phyloP scores from a whole-genome alignment of 2,329 filamentous ascomycete genomes.

The Diaporthe vexans region DNA sequence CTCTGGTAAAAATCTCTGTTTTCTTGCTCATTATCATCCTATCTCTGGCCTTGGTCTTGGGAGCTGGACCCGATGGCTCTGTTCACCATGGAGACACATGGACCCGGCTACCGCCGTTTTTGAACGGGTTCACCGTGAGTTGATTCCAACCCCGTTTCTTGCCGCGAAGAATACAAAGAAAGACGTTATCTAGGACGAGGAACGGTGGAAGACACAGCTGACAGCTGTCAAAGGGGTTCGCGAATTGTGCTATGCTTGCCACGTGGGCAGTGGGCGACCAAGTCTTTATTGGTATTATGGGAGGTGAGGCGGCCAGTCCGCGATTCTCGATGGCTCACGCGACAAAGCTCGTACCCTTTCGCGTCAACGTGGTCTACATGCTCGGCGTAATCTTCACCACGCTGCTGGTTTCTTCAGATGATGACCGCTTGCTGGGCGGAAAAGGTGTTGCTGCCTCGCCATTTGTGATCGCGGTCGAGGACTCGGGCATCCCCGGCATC shows the following conservation, averaged over 20 bases:
- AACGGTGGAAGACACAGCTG: too few relatives aligned
- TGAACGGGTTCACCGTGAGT: not conserved
- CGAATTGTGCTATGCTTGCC: not conserved
- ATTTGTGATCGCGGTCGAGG: not conserved
- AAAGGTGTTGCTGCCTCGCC: not conserved
- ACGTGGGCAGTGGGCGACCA: not conserved
- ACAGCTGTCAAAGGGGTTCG: not conserved
- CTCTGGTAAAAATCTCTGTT: not conserved
- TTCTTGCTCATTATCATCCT: not conserved
- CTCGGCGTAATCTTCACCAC: not conserved
- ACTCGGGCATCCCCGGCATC: not conserved
- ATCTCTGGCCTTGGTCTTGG: not conserved
- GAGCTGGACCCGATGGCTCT: not conserved
- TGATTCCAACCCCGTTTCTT: too few relatives aligned
- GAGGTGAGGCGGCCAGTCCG: not conserved
- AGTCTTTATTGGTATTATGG: not conserved
- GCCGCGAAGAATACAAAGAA: too few relatives aligned
- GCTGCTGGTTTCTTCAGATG: not conserved
- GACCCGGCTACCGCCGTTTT: not conserved
- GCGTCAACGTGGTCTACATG: not conserved
- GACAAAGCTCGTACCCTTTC: not conserved
- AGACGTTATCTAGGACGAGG: too few relatives aligned
- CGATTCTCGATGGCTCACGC: not conserved
- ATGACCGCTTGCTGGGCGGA: not conserved
- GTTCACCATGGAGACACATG: not conserved